Evolutionary conservation across 2,329 filamentous ascomycete genomes (phyloP).

Genomic region (Simplicillium sp.): DNA sequence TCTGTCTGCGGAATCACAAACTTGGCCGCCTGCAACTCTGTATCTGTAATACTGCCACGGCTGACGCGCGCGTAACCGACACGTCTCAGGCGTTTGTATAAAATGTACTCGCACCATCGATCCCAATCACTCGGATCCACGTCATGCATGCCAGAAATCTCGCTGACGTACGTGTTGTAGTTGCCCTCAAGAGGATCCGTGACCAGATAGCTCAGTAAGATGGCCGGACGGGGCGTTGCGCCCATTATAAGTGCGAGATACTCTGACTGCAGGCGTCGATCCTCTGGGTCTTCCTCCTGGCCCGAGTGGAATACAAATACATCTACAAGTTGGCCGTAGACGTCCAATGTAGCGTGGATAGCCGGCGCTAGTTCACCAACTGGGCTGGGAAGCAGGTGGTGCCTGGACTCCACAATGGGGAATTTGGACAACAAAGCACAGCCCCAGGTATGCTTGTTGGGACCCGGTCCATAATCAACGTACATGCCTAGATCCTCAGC

Average conservation of each 20-base stretch:
- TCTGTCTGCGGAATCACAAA: conserved; percentile 69
- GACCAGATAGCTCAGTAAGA: conserved; percentile 86
- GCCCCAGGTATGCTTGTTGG: conserved; percentile 99
- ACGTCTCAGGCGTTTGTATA: conserved; percentile 81
- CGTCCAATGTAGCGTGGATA: conserved; percentile 91
- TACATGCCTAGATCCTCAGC: conserved; percentile 98
- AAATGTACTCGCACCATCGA: conserved; percentile 96
- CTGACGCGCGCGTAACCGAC: conserved; percentile 86
- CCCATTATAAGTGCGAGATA: conserved; percentile 89
- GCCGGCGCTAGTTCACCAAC: conserved; percentile 92
- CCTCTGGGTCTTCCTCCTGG: conserved; percentile 92
- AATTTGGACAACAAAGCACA: conserved; percentile 90
- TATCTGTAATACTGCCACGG: conserved; percentile 88
- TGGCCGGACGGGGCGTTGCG: conserved; percentile 64
- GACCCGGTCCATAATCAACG: conserved; percentile 91
- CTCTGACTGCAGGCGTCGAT: conserved; percentile 74
- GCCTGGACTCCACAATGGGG: conserved; percentile 92
- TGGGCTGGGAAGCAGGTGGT: conserved; percentile 87
- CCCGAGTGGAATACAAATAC: conserved; percentile 98
- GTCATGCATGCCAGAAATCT: conserved; percentile 84
- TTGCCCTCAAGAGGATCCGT: conserved; percentile 86
- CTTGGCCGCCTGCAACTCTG: conserved; percentile 92
- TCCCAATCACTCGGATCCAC: conserved; percentile 93
- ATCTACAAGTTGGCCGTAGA: conserved; percentile 82
- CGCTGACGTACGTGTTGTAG: conserved; percentile 90